Evolutionary conservation across 768 basidiomycete species (phyloP).

Genomic region (Favolaschia claudopus): DNA sequence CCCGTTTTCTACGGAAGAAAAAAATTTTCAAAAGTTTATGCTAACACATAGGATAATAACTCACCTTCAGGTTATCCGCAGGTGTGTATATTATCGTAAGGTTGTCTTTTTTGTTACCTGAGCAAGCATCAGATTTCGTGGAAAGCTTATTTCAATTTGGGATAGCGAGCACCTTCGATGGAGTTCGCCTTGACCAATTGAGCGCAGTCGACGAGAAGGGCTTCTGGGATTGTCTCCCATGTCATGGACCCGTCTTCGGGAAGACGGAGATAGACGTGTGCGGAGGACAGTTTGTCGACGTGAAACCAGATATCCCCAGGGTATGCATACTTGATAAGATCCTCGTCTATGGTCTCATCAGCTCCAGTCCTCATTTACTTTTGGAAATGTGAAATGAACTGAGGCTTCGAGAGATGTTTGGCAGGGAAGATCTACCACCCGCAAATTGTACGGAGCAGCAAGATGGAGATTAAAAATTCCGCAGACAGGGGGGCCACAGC

Average conservation of each 20-base stretch:
- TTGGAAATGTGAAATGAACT: no score
- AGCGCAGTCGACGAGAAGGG: conserved; percentile 83
- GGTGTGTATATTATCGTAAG: conserved; percentile 95
- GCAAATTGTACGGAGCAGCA: neutral
- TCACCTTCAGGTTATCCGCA: conserved; percentile 88
- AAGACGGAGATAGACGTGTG: conserved; percentile 96
- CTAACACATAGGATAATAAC: conserved; percentile 10
- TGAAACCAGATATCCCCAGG: conserved; percentile 94
- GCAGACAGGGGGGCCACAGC: neutral
- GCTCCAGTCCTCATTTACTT: no score
- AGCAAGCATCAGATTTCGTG: neutral
- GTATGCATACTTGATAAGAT: conserved; percentile 92
- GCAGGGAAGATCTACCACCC: neutral
- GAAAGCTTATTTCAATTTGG: neutral
- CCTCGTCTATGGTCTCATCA: conserved; percentile 92
- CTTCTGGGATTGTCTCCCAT: conserved; percentile 89
- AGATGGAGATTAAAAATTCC: neutral
- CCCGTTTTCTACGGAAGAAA: conserved; percentile 81
- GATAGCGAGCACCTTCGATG: conserved; percentile 75
- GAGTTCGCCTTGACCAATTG: conserved; percentile 98
- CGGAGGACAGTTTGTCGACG: conserved; percentile 97
- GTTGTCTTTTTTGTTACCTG: conserved; percentile 98
- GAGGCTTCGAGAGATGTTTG: no score
- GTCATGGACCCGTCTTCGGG: conserved; percentile 64
- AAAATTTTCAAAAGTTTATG: neutral